Percentiles rank a stretch among this genome's conserved stretches.
phyloP scores from a whole-genome alignment of 805 yeast species.

The Saturnispora gosingensis region DNA sequence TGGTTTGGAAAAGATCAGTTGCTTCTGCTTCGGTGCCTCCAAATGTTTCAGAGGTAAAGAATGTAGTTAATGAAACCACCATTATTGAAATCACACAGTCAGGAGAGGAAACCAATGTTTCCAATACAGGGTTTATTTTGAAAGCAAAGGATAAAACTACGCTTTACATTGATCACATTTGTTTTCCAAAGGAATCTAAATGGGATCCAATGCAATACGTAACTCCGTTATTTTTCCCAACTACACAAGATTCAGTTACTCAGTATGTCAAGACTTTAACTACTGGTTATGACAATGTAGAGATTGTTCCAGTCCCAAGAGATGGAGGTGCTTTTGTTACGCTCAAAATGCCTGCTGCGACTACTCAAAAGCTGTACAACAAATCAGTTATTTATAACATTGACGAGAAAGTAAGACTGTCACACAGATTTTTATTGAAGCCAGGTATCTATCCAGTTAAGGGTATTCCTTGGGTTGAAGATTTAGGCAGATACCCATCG shows the following conservation, averaged over 20 bases:
- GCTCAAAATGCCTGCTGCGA: conserved; percentile 47
- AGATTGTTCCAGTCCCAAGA: conserved; percentile 59
- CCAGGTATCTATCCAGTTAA: conserved; percentile 65
- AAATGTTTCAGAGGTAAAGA: not conserved
- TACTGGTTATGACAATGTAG: conserved; percentile 30
- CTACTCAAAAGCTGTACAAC: conserved; percentile 14
- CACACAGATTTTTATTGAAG: conserved; percentile 30
- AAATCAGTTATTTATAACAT: conserved; percentile 14
- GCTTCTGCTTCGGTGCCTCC: not conserved
- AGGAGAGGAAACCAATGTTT: conserved; percentile 48
- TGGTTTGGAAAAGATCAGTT: not conserved
- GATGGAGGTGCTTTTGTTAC: conserved; percentile 95
- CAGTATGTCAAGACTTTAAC: conserved; percentile 28
- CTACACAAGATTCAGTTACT: conserved; percentile 29
- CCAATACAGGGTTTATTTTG: conserved; percentile 48
- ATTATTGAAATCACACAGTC: conserved; percentile 33
- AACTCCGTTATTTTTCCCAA: conserved; percentile 30
- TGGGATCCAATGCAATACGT: conserved; percentile 41
- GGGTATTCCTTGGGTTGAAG: conserved; percentile 96
- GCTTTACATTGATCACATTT: conserved; percentile 47
- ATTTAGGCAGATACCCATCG: conserved; percentile 69
- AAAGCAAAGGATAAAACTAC: conserved; percentile 41
- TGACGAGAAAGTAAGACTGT: conserved; percentile 7
- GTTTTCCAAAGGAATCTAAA: conserved; percentile 32
- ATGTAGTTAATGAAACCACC: conserved; percentile 21